Evolutionary conservation across 768 basidiomycete species (phyloP).

Genomic region (Daedaleopsis sinensis): DNA sequence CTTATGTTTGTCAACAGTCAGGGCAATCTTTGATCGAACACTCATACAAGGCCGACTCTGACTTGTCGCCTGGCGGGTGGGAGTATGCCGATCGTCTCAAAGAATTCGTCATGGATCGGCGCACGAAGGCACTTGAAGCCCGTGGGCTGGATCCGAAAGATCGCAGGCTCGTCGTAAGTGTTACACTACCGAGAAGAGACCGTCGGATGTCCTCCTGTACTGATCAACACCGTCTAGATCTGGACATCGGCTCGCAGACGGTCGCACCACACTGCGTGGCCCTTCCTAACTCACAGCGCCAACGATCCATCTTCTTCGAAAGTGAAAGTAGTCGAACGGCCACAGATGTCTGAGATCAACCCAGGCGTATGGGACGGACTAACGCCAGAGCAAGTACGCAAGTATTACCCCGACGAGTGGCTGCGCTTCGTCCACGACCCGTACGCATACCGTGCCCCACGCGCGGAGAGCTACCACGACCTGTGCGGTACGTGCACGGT

Average conservation of each 20-base stretch:
- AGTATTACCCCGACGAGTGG: slow-evolving; percentile 94
- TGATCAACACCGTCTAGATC: slow-evolving; percentile 54
- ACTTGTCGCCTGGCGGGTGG: slow-evolving; percentile 93
- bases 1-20: slow-evolving; percentile 53
- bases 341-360: slow-evolving; percentile 98
- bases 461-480: slow-evolving; percentile 98
- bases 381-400: slow-evolving; percentile 85
- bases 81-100: slow-evolving; percentile 90
- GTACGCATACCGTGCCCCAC: slow-evolving; percentile 87
- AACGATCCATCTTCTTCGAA: slow-evolving; percentile 36
- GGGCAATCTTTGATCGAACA: slow-evolving; percentile 99
- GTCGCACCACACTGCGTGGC: slow-evolving; percentile 96
- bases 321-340: slow-evolving; percentile 91
- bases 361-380: slow-evolving; percentile 98
- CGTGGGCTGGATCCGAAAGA: slow-evolving; percentile 64
- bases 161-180: slow-evolving; percentile 67
- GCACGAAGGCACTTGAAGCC: slow-evolving; percentile 75
- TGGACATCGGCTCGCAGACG: slow-evolving; percentile 96
- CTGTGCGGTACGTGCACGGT: slow-evolving; percentile 60
- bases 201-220: no score
- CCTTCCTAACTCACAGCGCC: slow-evolving; percentile 57
- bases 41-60: slow-evolving; percentile 98
- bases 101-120: slow-evolving; percentile 86
- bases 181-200: not conserved
- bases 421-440: slow-evolving; percentile 91